Evolutionary conservation across 2,329 filamentous ascomycete genomes (phyloP).

Genomic region (Blumeria hordei): DNA sequence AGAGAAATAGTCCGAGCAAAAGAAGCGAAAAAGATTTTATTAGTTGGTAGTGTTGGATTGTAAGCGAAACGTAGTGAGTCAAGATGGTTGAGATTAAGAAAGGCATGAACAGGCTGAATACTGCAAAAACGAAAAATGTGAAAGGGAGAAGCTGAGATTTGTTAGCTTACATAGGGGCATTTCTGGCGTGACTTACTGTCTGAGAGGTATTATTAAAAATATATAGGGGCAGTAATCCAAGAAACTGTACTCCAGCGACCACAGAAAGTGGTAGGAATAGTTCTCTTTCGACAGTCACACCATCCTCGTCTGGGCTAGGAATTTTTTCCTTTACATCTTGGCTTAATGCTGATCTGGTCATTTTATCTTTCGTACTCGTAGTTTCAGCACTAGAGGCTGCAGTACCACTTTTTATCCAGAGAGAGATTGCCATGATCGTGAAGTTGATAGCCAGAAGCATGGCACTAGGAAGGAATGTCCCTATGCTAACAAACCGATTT

Average conservation of each 20-base stretch:
- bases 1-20: conserved; percentile 72
- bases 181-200: conserved; percentile 21
- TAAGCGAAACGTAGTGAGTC: conserved; percentile 25
- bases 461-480: conserved; percentile 89
- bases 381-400: conserved; percentile 4
- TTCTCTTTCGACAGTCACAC: conserved; percentile 20
- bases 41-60: conserved; percentile 47
- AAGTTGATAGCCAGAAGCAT: conserved; percentile 92
- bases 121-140: conserved; percentile 32
- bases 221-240: conserved; percentile 61
- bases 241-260: conserved; percentile 47
- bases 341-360: conserved; percentile 14
- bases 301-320: conserved; percentile 9
- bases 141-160: conserved; percentile 28
- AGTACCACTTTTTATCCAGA: conserved; percentile 76
- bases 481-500: conserved; percentile 89
- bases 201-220: conserved; percentile 56
- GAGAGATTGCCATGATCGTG: conserved; percentile 75
- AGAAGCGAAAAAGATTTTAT: conserved; percentile 85
- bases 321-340: conserved; percentile 6
- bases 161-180: conserved; percentile 1
- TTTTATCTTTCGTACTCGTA: conserved; percentile 11
- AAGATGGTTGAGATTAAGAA: conserved; percentile 30
- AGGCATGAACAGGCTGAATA: conserved; percentile 31
- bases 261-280: conserved; percentile 51